A percentile compares a stretch with the other conserved stretches of the same genome.
Evolutionary conservation across 805 yeast species (phyloP).

Genomic region (Lipomyces spencermartinsiae): DNA sequence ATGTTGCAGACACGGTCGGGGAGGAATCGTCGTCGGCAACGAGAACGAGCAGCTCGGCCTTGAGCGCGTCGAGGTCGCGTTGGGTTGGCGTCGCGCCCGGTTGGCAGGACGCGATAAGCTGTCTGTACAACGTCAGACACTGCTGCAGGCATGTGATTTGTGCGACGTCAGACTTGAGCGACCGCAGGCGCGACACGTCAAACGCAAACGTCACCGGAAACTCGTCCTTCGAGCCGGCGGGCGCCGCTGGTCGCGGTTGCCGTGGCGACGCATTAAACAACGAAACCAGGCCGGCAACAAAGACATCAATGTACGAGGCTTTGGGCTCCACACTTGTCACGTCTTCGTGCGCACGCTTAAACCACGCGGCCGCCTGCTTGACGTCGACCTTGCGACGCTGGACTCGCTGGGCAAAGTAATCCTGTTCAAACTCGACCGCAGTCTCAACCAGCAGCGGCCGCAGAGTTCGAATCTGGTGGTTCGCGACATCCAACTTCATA

Average conservation of each 20-base stretch:
- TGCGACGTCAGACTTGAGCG: constrained; percentile 82
- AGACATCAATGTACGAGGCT: constrained; percentile 20
- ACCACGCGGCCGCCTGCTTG: constrained; percentile 71
- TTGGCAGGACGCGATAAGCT: constrained; percentile 50
- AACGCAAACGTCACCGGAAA: constrained; percentile 85
- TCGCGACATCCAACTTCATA: constrained; percentile 93
- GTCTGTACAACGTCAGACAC: constrained; percentile 74
- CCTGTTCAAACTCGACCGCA: constrained; percentile 87
- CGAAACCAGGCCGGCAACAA: constrained; percentile 30
- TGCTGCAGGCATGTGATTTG: constrained; percentile 81
- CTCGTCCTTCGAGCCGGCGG: constrained; percentile 68
- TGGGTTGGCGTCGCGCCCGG: constrained; percentile 17
- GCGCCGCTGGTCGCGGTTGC: constrained; percentile 53
- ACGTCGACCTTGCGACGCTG: constrained; percentile 60
- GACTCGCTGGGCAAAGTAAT: constrained; percentile 64
- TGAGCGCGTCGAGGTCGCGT: constrained; percentile 28
- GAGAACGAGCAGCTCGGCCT: constrained; percentile 34
- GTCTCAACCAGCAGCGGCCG: constrained; percentile 85
- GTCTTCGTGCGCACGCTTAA: constrained; percentile 48
- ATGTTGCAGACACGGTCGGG: neutral
- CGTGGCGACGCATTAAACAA: constrained; percentile 39
- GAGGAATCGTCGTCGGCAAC: constrained; percentile 29
- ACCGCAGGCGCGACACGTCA: constrained; percentile 79
- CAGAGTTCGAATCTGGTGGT: constrained; percentile 86
- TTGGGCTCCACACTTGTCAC: constrained; percentile 15